A percentile compares a stretch with the other conserved stretches of the same genome.
Evolutionary conservation across 495 filamentous ascomycete genomes (phyloP).

Genomic region (Xylaria grammica): DNA sequence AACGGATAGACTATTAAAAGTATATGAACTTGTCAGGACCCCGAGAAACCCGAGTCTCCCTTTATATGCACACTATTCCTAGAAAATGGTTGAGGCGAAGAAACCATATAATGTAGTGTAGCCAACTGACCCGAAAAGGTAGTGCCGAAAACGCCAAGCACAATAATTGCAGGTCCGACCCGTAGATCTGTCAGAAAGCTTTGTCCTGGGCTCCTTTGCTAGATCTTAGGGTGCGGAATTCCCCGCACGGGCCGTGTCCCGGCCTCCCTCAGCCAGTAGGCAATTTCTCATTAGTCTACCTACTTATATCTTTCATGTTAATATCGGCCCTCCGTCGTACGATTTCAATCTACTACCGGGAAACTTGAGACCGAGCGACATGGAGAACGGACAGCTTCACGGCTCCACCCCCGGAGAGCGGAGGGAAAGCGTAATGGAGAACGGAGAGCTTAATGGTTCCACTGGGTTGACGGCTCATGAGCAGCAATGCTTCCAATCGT

Average conservation of each 20-base stretch:
- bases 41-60: not conserved
- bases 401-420: slow-evolving; percentile 5
- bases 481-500: slow-evolving; percentile 9
- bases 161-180: slow-evolving; percentile 7
- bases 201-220: not conserved
- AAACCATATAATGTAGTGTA: not conserved
- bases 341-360: not conserved
- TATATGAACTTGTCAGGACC: not conserved
- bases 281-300: not conserved
- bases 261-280: not conserved
- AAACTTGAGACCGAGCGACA: not conserved
- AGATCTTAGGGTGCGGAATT: not conserved
- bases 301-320: not conserved
- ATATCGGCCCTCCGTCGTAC: not conserved
- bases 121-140: slow-evolving; percentile 4
- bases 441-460: slow-evolving; percentile 1
- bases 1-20: not conserved
- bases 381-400: slow-evolving; percentile 7
- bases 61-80: not conserved
- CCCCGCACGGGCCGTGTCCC: not conserved
- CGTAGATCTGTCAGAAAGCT: not conserved
- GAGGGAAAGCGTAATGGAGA: not conserved
- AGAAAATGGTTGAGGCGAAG: not conserved
- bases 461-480: slow-evolving; percentile 11
- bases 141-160: slow-evolving; percentile 7